These are phyloP conservation scores for Rosa multiflora DNA, from an alignment of 306 rosid genomes.

Conservation along the genomic window DNA sequence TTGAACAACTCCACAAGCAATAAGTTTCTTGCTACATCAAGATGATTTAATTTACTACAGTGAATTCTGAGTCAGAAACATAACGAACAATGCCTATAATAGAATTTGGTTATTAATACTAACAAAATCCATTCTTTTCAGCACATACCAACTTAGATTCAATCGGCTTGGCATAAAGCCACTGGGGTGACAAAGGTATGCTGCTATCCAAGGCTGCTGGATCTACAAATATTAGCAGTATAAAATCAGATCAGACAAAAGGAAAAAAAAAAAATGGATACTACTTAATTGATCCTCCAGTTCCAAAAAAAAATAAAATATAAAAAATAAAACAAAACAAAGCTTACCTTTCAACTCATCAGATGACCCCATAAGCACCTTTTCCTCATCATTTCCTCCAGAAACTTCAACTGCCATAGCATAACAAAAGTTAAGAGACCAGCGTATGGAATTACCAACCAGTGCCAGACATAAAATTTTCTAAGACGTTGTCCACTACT, in stretches of 20 bases:
- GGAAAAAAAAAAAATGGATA: neutral
- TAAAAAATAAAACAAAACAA: neutral
- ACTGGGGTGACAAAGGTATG: conserved; percentile 65
- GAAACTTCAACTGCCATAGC: conserved; percentile 32
- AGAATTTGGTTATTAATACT: neutral
- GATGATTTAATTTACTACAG: neutral
- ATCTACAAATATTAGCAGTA: conserved; percentile 35
- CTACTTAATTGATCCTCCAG: neutral
- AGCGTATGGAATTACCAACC: neutral
- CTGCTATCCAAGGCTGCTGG: conserved; percentile 43
- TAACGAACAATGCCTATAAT: neutral
- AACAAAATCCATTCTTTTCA: neutral
- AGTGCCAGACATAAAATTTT: neutral
- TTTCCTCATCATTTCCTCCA: conserved; percentile 44
- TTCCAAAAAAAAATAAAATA: neutral
- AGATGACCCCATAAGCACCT: conserved; percentile 33
- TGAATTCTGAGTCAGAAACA: neutral
- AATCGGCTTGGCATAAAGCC: conserved; percentile 63
- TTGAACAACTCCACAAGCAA: neutral
- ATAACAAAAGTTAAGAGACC: conserved; percentile 18
- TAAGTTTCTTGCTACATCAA: neutral
- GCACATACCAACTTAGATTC: conserved; percentile 54
- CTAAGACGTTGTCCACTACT: neutral
- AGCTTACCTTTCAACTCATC: conserved; percentile 54
- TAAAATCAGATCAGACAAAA: conserved; percentile 16